phyloP scores from a whole-genome alignment of 2,329 filamentous ascomycete genomes.

The Botrytis galanthina region DNA sequence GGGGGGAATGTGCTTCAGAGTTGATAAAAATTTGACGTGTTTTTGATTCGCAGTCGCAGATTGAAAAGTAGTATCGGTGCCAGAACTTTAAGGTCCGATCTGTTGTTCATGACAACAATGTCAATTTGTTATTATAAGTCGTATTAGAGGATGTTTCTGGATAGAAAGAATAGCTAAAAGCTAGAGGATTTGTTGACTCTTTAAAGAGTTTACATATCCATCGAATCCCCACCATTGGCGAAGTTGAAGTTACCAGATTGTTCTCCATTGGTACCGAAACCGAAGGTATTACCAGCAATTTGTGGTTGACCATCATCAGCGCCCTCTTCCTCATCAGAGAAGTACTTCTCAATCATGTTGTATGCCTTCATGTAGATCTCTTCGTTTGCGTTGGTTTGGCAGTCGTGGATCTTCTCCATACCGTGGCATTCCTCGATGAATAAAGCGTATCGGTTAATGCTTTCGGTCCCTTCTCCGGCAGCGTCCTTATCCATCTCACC shows the following conservation, averaged over 20 bases:
- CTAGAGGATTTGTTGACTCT: constrained; percentile 25
- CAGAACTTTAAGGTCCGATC: constrained; percentile 17
- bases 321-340: constrained; percentile 92
- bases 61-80: constrained; percentile 21
- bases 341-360: constrained; percentile 99
- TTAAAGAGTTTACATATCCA: constrained; percentile 63
- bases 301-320: constrained; percentile 67
- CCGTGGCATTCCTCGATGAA: constrained; percentile 98
- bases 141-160: constrained; percentile 26
- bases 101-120: constrained; percentile 21
- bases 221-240: constrained; percentile 69
- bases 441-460: constrained; percentile 93
- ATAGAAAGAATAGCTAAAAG: constrained; percentile 24
- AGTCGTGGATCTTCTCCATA: constrained; percentile 99
- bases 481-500: constrained; percentile 98
- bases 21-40: constrained; percentile 21
- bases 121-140: constrained; percentile 35
- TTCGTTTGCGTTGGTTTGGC: constrained; percentile 99
- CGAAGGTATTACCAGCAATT: constrained; percentile 70
- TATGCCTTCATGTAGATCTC: constrained; percentile 99
- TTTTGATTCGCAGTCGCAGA: constrained; percentile 23
- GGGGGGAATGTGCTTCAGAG: constrained; percentile 23
- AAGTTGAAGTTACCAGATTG: constrained; percentile 93
- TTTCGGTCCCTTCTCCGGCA: constrained; percentile 67
- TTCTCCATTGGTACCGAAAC: constrained; percentile 71